Evolutionary conservation across 1,139 yeast genomes (phyloP).

Genomic region (Candida sanyaensis): DNA sequence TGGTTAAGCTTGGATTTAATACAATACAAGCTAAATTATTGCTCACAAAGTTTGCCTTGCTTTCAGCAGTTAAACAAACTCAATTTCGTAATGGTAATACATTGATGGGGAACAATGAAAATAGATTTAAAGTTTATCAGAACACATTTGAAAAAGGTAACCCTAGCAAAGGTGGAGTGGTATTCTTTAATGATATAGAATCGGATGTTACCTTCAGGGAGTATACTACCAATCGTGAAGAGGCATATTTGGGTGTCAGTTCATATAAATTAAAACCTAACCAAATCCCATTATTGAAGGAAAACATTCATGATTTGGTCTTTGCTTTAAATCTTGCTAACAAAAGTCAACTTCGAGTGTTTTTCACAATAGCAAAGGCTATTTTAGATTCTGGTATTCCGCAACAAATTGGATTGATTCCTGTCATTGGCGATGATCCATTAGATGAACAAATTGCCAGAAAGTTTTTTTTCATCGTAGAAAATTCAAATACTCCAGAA

Average conservation of each 20-base stretch:
- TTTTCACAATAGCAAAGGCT: conserved; percentile 51
- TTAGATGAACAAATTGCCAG: conserved; percentile 32
- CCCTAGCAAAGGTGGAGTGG: conserved; percentile 44
- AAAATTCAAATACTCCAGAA: conserved; percentile 32
- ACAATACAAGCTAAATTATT: conserved; percentile 37
- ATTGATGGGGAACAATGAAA: conserved; percentile 36
- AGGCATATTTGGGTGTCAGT: conserved; percentile 34
- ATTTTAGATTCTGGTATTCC: conserved; percentile 64
- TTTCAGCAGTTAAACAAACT: conserved; percentile 35
- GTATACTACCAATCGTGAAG: conserved; percentile 45
- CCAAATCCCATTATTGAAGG: conserved; percentile 67
- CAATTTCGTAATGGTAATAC: conserved; percentile 39
- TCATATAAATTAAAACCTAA: conserved; percentile 44
- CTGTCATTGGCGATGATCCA: conserved; percentile 43
- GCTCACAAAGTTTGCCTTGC: conserved; percentile 47
- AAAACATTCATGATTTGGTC: conserved; percentile 75
- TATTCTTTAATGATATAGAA: conserved; percentile 80
- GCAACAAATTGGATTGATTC: conserved; percentile 79
- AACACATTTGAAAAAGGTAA: conserved; percentile 27
- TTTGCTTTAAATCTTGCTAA: conserved; percentile 68
- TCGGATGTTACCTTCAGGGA: conserved; percentile 54
- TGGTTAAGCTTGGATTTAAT: conserved; percentile 38
- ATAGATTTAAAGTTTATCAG: conserved; percentile 37
- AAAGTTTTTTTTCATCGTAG: conserved; percentile 35
- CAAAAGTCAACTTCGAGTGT: conserved; percentile 45